Evolutionary conservation across 257 asterid species (phyloP), one percentile per base, ranked within the genome.

Genomic region (Scutellaria galericulata): DNA sequence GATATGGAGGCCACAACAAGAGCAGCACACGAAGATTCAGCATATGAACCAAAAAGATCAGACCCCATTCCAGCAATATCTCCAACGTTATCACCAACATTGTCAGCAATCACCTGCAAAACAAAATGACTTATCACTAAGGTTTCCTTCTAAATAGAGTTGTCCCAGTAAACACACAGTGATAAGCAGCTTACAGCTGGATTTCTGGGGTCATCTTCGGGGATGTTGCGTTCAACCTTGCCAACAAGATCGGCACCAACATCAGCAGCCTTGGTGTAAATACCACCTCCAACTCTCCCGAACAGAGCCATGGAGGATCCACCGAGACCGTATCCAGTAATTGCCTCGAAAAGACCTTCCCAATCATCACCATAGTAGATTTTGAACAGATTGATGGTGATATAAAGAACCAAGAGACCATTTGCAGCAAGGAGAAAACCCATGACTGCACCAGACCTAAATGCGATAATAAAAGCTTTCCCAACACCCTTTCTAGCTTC

Each of bases 251-350:
- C 89, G 15, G 89, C 89, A 46, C 89, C 89, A 42, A 84, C 86
- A 75, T 82, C 89, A 68, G 89, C 86, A 24, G 89, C 89, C 68
- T 84, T 84, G 47, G 97, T 92, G 79, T 92, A 92, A 66, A 92
- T 92, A 50, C 97, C 97, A 73, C 97, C 97, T 66, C 96, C 97
- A 50, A 92, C 97, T 85, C 97, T 85, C 60, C 97, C 97, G 63
- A 91, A 91, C 79, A 91, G 82, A 69, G 97, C 93, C 97, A 91
- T 91, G 72, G 97, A 91, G 47, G 97, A 91, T 50, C 97, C 97
- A 75, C 97, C 97, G 24, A 91, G 97, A 73, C 97, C 96, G 70
- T 89, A 91, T 40, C 96, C 95, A 75, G 96, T 91, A 52, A 89
- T 91, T 37, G 97, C 88, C 85, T 91, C 96, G 47, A 89, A 91